phyloP scores from a whole-genome alignment of 257 asterid species.

The Capsicum pubescens region DNA sequence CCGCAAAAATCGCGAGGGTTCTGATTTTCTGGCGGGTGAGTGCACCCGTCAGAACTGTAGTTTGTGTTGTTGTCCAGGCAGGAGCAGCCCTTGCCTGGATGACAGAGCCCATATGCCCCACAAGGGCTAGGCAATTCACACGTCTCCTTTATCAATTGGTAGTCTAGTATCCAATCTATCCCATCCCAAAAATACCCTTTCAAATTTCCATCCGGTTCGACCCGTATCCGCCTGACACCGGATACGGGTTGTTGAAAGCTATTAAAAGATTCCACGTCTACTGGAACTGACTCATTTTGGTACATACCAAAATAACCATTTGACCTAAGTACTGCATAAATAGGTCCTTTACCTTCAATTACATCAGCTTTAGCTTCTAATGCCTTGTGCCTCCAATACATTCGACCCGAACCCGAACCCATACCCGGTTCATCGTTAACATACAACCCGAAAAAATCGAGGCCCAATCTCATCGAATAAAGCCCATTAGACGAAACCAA shows the following conservation, averaged over 20 bases:
- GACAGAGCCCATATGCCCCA: constrained; percentile 78
- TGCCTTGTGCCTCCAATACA: constrained; percentile 70
- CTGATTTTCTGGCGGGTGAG: constrained; percentile 32
- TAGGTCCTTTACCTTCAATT: constrained; percentile 57
- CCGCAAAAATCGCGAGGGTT: constrained; percentile 60
- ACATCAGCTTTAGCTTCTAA: constrained; percentile 74
- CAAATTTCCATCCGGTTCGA: constrained; percentile 81
- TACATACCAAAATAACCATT: constrained; percentile 86
- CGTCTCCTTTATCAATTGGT: constrained; percentile 59
- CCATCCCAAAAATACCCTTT: constrained; percentile 93
- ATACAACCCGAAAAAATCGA: constrained; percentile 63
- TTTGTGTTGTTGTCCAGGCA: constrained; percentile 64
- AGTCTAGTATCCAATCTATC: constrained; percentile 70
- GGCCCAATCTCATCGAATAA: constrained; percentile 76
- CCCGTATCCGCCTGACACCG: constrained; percentile 66
- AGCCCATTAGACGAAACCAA: constrained; percentile 72
- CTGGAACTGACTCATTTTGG: constrained; percentile 69
- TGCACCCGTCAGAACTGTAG: constrained; percentile 48
- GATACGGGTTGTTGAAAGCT: constrained; percentile 60
- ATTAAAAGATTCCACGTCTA: constrained; percentile 74
- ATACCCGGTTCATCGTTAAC: constrained; percentile 45
- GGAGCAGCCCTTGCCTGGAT: constrained; percentile 65
- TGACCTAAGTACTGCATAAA: constrained; percentile 55
- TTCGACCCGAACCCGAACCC: constrained; percentile 56
- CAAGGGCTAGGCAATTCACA: constrained; percentile 80